These are phyloP conservation scores for Omphalotus guepiniiformis DNA, from an alignment of 768 basidiomycete species.

Conservation along the genomic window DNA sequence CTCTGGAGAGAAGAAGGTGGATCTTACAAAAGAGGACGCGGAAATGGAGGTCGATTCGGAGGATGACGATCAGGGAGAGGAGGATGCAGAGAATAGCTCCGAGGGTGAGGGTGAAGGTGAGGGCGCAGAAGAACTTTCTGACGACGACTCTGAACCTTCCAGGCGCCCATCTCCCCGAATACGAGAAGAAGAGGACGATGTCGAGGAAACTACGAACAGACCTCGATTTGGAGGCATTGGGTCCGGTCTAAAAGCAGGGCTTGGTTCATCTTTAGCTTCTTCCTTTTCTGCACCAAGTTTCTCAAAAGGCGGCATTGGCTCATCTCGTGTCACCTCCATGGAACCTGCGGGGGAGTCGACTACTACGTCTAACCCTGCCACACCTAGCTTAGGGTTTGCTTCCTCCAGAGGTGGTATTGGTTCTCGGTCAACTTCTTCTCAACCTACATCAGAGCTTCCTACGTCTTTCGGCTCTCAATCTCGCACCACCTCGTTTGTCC, in stretches of 20 bases:
- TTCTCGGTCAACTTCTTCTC: slow-evolving; percentile 20
- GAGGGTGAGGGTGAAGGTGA: slow-evolving; percentile 28
- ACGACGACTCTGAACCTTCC: slow-evolving; percentile 47
- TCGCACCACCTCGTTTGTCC: slow-evolving; percentile 42
- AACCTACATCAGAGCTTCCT: slow-evolving; percentile 25
- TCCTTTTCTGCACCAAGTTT: slow-evolving; percentile 24
- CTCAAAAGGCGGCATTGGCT: slow-evolving; percentile 26
- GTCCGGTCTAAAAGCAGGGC: slow-evolving; percentile 5
- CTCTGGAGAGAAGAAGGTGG: slow-evolving; percentile 48
- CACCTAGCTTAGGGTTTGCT: slow-evolving; percentile 28
- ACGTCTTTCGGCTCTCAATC: slow-evolving; percentile 33
- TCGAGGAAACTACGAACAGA: slow-evolving; percentile 36
- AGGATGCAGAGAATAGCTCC: slow-evolving; percentile 25
- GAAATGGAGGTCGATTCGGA: slow-evolving; percentile 35
- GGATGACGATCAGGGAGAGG: slow-evolving; percentile 29
- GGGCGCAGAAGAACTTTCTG: slow-evolving; percentile 30
- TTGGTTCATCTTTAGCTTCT: neutral
- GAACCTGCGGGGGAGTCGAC: too few relatives aligned
- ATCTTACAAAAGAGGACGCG: slow-evolving; percentile 31
- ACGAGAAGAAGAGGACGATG: slow-evolving; percentile 43
- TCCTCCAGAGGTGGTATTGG: slow-evolving; percentile 42
- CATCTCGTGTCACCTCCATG: neutral
- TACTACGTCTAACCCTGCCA: neutral
- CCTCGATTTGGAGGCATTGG: slow-evolving; percentile 23
- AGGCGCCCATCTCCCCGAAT: slow-evolving; percentile 55